Percentiles rank a stretch among this genome's conserved stretches.
phyloP scores from a whole-genome alignment of 352 stramenopile genomes.

The Phytophthora sp. region DNA sequence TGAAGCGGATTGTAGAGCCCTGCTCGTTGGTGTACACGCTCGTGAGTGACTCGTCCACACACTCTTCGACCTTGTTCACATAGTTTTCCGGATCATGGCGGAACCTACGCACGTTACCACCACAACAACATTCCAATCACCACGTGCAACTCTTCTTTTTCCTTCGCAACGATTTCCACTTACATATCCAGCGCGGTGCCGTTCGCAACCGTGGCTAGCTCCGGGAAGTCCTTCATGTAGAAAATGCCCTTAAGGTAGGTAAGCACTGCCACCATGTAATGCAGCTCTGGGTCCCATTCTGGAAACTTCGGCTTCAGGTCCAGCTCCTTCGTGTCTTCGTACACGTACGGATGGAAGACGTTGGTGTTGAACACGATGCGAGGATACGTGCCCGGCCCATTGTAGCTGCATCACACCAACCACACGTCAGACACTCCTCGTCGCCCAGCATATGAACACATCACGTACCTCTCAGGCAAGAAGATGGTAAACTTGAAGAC shows the following conservation, averaged over 20 bases:
- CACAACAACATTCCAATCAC: neutral
- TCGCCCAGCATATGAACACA: conserved; percentile 1
- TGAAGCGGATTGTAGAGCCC: conserved; percentile 89
- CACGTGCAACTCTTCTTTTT: neutral
- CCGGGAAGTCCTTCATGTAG: conserved; percentile 95
- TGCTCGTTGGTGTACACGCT: conserved; percentile 94
- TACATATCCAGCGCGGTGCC: conserved; percentile 86
- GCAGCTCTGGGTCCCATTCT: conserved; percentile 92
- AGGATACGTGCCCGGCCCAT: conserved; percentile 92
- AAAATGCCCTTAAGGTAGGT: conserved; percentile 98
- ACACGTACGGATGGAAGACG: conserved; percentile 95
- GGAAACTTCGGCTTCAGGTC: conserved; percentile 93
- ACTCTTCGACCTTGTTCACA: conserved; percentile 90
- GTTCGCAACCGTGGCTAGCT: conserved; percentile 74
- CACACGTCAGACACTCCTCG: conserved; percentile 7
- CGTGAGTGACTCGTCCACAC: conserved; percentile 93
- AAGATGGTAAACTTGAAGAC: conserved; percentile 97
- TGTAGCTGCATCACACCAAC: conserved; percentile 82
- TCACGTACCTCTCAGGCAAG: conserved; percentile 80
- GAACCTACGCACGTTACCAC: conserved; percentile 44
- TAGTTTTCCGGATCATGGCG: conserved; percentile 88
- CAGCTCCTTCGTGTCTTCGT: conserved; percentile 86
- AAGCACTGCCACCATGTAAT: conserved; percentile 96
- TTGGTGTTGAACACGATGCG: conserved; percentile 92
- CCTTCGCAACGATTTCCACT: conserved; percentile 13